Evolutionary conservation across 2,329 filamentous ascomycete species (phyloP).

Genomic region (Sporothrix brasiliensis): DNA sequence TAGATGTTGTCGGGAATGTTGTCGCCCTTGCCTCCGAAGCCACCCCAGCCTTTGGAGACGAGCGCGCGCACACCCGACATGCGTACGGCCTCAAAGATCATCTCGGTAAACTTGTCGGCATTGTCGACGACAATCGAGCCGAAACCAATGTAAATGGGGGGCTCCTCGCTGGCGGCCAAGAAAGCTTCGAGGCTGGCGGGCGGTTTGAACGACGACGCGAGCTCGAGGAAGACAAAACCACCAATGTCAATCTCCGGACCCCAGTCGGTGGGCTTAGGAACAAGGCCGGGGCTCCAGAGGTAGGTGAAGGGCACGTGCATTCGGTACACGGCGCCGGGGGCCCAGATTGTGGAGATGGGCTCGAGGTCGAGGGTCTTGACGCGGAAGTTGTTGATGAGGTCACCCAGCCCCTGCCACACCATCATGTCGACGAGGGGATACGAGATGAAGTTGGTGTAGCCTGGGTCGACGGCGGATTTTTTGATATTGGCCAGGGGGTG

Average conservation of each 20-base stretch:
- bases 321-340: constrained; percentile 71
- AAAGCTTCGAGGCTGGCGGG: constrained; percentile 60
- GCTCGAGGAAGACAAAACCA: constrained; percentile 77
- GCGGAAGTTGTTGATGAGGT: constrained; percentile 75
- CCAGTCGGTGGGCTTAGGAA: constrained; percentile 71
- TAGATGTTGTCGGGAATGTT: constrained; percentile 65
- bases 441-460: constrained; percentile 77
- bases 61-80: constrained; percentile 69
- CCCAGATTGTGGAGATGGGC: constrained; percentile 75
- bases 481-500: constrained; percentile 79
- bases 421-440: constrained; percentile 83
- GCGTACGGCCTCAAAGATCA: constrained; percentile 71
- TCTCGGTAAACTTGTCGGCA: constrained; percentile 66
- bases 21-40: constrained; percentile 58
- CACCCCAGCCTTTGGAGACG: constrained; percentile 76
- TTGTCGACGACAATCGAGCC: constrained; percentile 77
- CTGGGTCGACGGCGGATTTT: constrained; percentile 69
- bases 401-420: constrained; percentile 86
- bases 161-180: constrained; percentile 57
- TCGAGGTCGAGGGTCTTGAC: constrained; percentile 70
- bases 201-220: constrained; percentile 63
- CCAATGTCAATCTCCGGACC: constrained; percentile 70
- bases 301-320: constrained; percentile 77
- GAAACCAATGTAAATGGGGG: constrained; percentile 74
- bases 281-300: constrained; percentile 67